phyloP scores from a whole-genome alignment of 768 basidiomycete genomes.

The Lactifluus pinguis region DNA sequence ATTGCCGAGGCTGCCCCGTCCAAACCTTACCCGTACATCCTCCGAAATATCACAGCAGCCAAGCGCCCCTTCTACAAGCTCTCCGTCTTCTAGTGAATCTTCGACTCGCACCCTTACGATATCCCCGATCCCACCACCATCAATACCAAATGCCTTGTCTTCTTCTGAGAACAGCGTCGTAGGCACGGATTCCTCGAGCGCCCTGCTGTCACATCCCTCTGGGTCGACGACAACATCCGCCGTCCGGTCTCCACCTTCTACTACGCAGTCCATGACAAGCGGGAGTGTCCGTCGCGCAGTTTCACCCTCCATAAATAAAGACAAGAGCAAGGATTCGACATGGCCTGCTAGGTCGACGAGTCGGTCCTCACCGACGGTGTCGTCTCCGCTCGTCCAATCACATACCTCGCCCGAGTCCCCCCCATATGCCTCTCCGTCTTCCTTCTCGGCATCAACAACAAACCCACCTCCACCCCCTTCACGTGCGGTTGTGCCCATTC shows the following conservation, averaged over 20 bases:
- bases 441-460: slow-evolving; percentile 13
- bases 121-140: neutral
- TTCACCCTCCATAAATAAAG: neutral
- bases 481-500: slow-evolving; percentile 5
- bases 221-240: neutral
- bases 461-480: slow-evolving; percentile 2
- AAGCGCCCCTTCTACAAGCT: neutral
- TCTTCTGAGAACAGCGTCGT: neutral
- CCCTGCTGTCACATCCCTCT: neutral
- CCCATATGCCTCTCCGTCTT: slow-evolving; percentile 15
- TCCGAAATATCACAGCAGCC: slow-evolving; percentile 4
- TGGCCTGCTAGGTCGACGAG: slow-evolving; percentile 11
- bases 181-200: neutral
- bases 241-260: neutral
- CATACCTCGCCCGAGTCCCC: slow-evolving; percentile 2
- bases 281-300: slow-evolving; percentile 1
- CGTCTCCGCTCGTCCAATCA: slow-evolving; percentile 10
- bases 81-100: slow-evolving; percentile 14
- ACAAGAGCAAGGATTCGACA: slow-evolving; percentile 9
- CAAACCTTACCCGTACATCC: slow-evolving; percentile 5
- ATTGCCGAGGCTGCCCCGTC: slow-evolving; percentile 2
- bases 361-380: slow-evolving; percentile 9
- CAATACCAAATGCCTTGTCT: neutral
- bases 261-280: neutral
- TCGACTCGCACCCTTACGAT: slow-evolving; percentile 11